Evolutionary conservation across 441 rosid genomes (phyloP), one percentile per base, ranked within the genome.

Genomic region (Adansonia grandidieri): DNA sequence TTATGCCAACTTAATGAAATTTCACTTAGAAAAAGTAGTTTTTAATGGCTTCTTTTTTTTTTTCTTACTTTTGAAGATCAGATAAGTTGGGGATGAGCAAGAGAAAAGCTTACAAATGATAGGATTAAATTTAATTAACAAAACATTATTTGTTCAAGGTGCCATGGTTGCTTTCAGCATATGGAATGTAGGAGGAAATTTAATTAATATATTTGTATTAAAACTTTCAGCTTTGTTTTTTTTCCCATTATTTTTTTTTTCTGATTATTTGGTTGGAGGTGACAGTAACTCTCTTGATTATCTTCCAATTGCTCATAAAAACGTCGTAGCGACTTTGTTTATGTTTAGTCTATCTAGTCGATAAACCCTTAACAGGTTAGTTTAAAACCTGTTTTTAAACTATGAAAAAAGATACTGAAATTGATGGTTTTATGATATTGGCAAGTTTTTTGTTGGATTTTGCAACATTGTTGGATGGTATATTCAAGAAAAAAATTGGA

Each of bases 291-390:
- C 98, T 62, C 79, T 80, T 61, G 90, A 90, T 85, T 96, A 93
- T 79, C 81, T 95, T 58, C 97, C 98, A 1, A 87, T 93, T 69
- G 98, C 98, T 61, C 92, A 98, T 86, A 95, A 92, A 88, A 97
- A 92, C 78, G 88, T 98, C 68, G 98, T 95, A 32, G 98, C 98
- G 73, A 90, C 93, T 74, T 80, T 95, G 81, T 91, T 87, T 75
- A 93, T 95, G 98, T 95, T 95, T 88, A 98, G 93, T 88, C 93
- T 95, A 45, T 93, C 98, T 2, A 95, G 98, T 74, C 87, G 98
- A 14, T 87, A 93, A 81, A 95, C 98, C 75, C 95, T 95, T 54
- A 92, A 91, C 83, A 91, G 96, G 98, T 92, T 63, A 73, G 63
- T 40, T 13, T 17, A 63, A 40, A 68, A 42, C 57, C 40, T 40